phyloP scores from a whole-genome alignment of 164 flowering plant genomes.

The Tinospora cordifolia region DNA sequence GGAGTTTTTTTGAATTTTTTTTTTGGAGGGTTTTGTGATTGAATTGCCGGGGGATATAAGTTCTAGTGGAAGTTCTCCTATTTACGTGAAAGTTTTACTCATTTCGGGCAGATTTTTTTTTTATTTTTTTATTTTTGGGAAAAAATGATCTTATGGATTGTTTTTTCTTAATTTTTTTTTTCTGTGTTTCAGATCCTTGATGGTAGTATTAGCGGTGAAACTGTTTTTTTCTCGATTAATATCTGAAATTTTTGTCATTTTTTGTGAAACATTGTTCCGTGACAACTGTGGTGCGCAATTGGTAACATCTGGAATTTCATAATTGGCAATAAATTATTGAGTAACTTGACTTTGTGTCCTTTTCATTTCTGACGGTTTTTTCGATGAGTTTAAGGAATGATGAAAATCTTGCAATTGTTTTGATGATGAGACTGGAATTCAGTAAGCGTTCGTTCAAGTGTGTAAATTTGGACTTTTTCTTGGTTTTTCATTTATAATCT shows the following conservation, averaged over 20 bases:
- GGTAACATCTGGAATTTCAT: too few relatives aligned
- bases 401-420: not conserved
- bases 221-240: not conserved
- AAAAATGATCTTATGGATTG: not conserved
- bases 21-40: not conserved
- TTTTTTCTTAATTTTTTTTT: not conserved
- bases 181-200: not conserved
- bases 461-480: not conserved
- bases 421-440: not conserved
- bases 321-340: not conserved
- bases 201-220: not conserved
- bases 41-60: not conserved
- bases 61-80: too few relatives aligned
- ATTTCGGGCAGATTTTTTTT: not conserved
- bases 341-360: not conserved
- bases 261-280: not conserved
- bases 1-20: too few relatives aligned
- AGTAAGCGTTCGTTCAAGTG: not conserved
- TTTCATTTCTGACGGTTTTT: not conserved
- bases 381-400: not conserved
- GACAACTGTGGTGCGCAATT: too few relatives aligned
- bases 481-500: not conserved
- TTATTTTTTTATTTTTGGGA: too few relatives aligned
- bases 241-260: not conserved
- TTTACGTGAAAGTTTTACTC: not conserved